A percentile compares a stretch with the other conserved stretches of the same genome.
phyloP scores from a whole-genome alignment of 2,329 filamentous ascomycete species.

The Aspergillus oerlinghausenensis region DNA sequence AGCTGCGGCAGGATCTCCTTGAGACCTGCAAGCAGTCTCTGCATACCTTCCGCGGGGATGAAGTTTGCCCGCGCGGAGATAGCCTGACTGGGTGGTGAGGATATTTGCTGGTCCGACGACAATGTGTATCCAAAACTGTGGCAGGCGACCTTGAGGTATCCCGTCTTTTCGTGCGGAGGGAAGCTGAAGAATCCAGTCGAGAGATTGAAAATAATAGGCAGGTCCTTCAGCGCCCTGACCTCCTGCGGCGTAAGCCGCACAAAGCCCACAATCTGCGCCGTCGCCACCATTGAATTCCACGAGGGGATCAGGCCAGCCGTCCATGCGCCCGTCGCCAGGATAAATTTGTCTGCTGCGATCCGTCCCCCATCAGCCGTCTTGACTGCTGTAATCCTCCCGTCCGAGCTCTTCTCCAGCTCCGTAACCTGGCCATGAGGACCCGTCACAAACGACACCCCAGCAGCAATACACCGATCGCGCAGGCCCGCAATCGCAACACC shows the following conservation, averaged over 20 bases:
- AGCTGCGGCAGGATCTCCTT: conserved; percentile 56
- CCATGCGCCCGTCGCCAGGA: conserved; percentile 82
- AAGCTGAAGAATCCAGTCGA: conserved; percentile 47
- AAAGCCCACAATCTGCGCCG: conserved; percentile 73
- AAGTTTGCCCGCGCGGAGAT: conserved; percentile 25
- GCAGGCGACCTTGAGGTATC: conserved; percentile 57
- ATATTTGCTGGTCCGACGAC: conserved; percentile 12
- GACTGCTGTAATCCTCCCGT: conserved; percentile 52
- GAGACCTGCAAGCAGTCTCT: conserved; percentile 55
- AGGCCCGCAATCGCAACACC: conserved; percentile 17
- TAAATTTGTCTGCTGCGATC: conserved; percentile 61
- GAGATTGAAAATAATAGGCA: conserved; percentile 55
- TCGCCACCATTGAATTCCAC: conserved; percentile 66
- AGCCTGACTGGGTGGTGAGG: conserved; percentile 16
- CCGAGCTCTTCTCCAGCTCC: conserved; percentile 27
- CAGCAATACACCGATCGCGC: conserved; percentile 17
- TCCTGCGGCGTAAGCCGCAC: conserved; percentile 66
- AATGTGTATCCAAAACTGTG: conserved; percentile 61
- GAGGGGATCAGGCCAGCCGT: conserved; percentile 69
- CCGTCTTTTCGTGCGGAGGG: conserved; percentile 32
- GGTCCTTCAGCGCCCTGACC: conserved; percentile 55
- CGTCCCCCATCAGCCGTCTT: conserved; percentile 44
- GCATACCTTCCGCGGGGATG: conserved; percentile 49
- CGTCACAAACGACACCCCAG: conserved; percentile 23
- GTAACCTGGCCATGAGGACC: conserved; percentile 28